These are phyloP conservation scores for Hanseniaspora hatyaiensis DNA, from an alignment of 805 yeast species.

Conservation along the genomic window DNA sequence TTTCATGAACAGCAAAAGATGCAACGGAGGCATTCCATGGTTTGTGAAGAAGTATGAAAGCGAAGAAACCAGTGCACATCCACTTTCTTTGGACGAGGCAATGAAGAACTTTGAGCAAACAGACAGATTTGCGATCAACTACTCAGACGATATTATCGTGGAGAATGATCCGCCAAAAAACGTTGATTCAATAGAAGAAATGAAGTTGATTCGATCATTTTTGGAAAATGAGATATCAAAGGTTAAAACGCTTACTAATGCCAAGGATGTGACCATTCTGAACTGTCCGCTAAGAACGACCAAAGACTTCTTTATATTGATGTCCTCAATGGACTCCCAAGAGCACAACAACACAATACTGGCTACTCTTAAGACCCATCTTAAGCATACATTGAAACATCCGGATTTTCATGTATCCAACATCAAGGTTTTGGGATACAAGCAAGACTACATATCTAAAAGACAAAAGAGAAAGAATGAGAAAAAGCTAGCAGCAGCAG, in stretches of 20 bases:
- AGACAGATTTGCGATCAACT: not conserved
- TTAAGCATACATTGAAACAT: no score
- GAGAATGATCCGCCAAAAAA: slow-evolving; percentile 10
- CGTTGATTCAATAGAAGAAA: not conserved
- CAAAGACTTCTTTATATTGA: slow-evolving; percentile 5
- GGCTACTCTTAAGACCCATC: not conserved
- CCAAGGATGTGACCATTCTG: slow-evolving; percentile 6
- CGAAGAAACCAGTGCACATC: not conserved
- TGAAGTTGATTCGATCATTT: no score
- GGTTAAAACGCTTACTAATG: not conserved
- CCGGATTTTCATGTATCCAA: no score
- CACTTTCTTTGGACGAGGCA: not conserved
- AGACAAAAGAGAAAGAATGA: slow-evolving; percentile 1
- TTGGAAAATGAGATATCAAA: not conserved
- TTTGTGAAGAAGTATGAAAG: slow-evolving; percentile 11
- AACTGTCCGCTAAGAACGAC: slow-evolving; percentile 5
- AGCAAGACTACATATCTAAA: slow-evolving; percentile 8
- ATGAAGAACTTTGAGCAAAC: not conserved
- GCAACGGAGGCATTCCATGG: slow-evolving; percentile 11
- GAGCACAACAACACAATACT: slow-evolving; percentile 13
- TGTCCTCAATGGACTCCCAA: slow-evolving; percentile 14
- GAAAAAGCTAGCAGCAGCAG: not conserved
- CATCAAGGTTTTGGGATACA: slow-evolving; percentile 1
- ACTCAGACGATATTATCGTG: slow-evolving; percentile 7
- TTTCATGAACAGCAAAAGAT: not conserved